Evolutionary conservation across 2,329 filamentous ascomycete genomes (phyloP).

Genomic region (Paecilomyces fulvus): DNA sequence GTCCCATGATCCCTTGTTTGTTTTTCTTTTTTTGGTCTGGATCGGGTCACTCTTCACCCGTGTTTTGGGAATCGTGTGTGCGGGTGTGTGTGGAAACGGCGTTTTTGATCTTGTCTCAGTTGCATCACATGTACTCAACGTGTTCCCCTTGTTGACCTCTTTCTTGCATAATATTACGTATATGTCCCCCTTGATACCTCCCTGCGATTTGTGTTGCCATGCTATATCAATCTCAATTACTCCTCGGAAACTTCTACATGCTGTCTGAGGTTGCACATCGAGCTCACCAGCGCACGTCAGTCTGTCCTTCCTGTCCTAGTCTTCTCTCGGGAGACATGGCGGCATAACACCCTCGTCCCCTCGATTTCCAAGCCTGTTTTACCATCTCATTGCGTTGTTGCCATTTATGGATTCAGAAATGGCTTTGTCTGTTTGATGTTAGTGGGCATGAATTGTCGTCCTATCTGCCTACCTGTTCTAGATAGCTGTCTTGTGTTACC

Average conservation of each 20-base stretch:
- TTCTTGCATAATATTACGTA: constrained; percentile 4
- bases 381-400: background rate
- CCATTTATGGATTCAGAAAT: background rate
- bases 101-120: constrained; percentile 10
- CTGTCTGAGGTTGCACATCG: background rate
- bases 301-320: background rate
- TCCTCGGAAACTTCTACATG: background rate
- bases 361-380: background rate
- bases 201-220: background rate
- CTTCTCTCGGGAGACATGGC: background rate
- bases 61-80: background rate
- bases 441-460: background rate
- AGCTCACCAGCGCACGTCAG: background rate
- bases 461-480: background rate
- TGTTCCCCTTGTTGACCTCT: constrained; percentile 1
- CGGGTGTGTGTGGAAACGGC: constrained; percentile 7
- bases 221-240: background rate
- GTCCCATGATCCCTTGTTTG: background rate
- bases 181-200: constrained; percentile 6
- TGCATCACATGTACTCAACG: constrained; percentile 10
- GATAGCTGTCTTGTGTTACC: background rate
- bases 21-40: constrained; percentile 1
- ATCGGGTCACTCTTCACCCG: background rate
- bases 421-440: background rate
- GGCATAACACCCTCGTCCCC: background rate